A percentile compares a stretch with the other conserved stretches of the same genome.
phyloP scores from a whole-genome alignment of 140 eudicot genomes.

The Artemisia princeps region DNA sequence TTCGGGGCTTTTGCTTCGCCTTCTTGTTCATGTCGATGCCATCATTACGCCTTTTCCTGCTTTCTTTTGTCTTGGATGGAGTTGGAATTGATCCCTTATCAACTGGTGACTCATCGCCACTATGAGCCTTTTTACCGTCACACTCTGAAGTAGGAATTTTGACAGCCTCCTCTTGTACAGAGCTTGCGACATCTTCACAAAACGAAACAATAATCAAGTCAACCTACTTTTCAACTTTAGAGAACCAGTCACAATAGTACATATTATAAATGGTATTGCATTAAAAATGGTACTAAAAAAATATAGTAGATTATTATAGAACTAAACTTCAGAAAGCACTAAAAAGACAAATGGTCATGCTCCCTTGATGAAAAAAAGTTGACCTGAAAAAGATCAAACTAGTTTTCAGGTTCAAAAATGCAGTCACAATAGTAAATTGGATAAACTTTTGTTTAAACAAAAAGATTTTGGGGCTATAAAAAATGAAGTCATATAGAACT shows the following conservation, averaged over 20 bases:
- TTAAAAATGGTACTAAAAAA: background rate
- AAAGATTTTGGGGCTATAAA: background rate
- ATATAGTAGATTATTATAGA: too few relatives aligned
- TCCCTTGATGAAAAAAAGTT: too few relatives aligned
- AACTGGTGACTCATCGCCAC: slow-evolving; percentile 21
- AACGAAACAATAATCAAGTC: background rate
- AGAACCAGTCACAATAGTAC: background rate
- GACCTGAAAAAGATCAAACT: too few relatives aligned
- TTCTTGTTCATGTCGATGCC: slow-evolving; percentile 35
- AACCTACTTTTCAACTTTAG: background rate
- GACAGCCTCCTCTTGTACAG: slow-evolving; percentile 24
- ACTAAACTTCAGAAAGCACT: too few relatives aligned
- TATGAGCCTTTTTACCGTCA: slow-evolving; percentile 5
- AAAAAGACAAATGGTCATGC: too few relatives aligned
- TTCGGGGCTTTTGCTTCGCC: slow-evolving; percentile 30
- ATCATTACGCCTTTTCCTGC: slow-evolving; percentile 27
- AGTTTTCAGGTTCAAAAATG: too few relatives aligned
- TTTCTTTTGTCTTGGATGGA: slow-evolving; percentile 23
- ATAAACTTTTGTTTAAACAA: background rate
- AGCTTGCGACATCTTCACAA: slow-evolving; percentile 30
- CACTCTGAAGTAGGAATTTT: slow-evolving; percentile 15
- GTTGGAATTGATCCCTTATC: slow-evolving; percentile 21
- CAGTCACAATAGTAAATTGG: too few relatives aligned
- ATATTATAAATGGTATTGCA: background rate
- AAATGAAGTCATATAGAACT: background rate